Conservation (phyloP, 768 basidiomycete species). For the Termitomyces sp. region DNA sequence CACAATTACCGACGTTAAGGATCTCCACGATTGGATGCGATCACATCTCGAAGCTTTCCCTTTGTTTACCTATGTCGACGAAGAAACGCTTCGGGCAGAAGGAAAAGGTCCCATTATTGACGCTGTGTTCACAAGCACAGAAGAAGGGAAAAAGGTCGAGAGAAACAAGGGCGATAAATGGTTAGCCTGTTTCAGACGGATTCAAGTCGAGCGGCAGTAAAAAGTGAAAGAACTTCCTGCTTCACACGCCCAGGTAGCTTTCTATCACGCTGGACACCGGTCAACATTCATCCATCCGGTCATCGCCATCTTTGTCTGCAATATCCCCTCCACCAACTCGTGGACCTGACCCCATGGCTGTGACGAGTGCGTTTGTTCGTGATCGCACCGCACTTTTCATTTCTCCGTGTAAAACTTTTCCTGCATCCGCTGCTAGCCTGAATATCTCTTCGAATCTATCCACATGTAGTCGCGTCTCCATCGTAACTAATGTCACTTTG, state of each 20-base stretch:
- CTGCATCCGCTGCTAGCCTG: constrained; percentile 69
- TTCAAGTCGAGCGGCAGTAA: constrained; percentile 29
- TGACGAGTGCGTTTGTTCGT: constrained; percentile 57
- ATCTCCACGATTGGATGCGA: constrained; percentile 95
- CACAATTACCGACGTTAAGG: constrained; percentile 95
- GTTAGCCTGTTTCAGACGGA: constrained; percentile 84
- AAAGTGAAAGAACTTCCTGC: constrained; percentile 3
- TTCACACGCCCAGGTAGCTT: constrained; percentile 1
- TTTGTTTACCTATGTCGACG: constrained; percentile 75
- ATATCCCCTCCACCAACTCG: constrained; percentile 21
- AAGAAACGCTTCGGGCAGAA: constrained; percentile 66
- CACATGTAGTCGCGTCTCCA: constrained; percentile 92
- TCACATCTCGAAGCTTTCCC: constrained; percentile 84
- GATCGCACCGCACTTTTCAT: constrained; percentile 70
- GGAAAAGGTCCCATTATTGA: constrained; percentile 78
- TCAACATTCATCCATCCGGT: constrained; percentile 30
- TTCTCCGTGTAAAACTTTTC: constrained; percentile 72
- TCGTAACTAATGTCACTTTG: constrained; percentile 80
- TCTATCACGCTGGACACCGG: constrained; percentile 4
- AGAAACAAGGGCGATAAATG: constrained; percentile 88
- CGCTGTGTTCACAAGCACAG: constrained; percentile 79
- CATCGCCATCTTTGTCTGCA: constrained; percentile 28
- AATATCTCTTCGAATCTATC: constrained; percentile 92
- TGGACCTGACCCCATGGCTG: constrained; percentile 49
- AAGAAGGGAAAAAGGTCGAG: constrained; percentile 96